phyloP scores from a whole-genome alignment of 2,329 filamentous ascomycete species.

The Fusarium dimerum region DNA sequence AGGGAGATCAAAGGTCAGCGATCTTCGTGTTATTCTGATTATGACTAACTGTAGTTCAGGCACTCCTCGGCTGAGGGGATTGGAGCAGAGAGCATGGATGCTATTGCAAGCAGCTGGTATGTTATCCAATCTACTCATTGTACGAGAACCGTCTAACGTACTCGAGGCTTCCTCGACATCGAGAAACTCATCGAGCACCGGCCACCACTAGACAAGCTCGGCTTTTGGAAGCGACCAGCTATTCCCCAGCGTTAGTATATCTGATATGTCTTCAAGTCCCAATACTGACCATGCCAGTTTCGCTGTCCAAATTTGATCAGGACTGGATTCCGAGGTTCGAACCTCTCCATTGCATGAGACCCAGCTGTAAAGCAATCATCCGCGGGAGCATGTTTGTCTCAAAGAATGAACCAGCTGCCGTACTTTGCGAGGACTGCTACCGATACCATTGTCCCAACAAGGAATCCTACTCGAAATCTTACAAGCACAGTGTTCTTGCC shows the following conservation, averaged over 20 bases:
- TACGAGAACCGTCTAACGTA: not conserved
- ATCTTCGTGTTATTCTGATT: not conserved
- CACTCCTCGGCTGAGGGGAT: conserved; percentile 8
- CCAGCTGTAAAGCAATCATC: conserved; percentile 15
- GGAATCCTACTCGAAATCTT: conserved; percentile 14
- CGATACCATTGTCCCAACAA: conserved; percentile 11
- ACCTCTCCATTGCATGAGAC: conserved; percentile 14
- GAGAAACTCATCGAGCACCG: conserved; percentile 25
- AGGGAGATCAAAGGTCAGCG: conserved; percentile 11
- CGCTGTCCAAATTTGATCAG: conserved; percentile 8
- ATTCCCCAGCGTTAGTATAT: conserved; percentile 20
- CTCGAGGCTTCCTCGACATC: conserved; percentile 20
- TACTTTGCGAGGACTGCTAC: conserved; percentile 23
- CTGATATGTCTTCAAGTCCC: not conserved
- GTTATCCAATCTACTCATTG: not conserved
- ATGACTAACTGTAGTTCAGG: conserved; percentile 1
- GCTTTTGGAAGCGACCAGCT: conserved; percentile 22
- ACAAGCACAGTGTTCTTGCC: conserved; percentile 18
- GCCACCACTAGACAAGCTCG: conserved; percentile 13
- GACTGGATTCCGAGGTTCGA: conserved; percentile 17
- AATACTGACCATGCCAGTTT: conserved; percentile 5
- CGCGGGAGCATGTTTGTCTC: conserved; percentile 22
- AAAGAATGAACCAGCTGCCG: conserved; percentile 3
- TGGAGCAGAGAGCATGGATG: conserved; percentile 20
- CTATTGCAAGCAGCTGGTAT: conserved; percentile 20